Evolutionary conservation across 2,329 filamentous ascomycete genomes (phyloP).

Genomic region (Sphaerostilbella broomeana): DNA sequence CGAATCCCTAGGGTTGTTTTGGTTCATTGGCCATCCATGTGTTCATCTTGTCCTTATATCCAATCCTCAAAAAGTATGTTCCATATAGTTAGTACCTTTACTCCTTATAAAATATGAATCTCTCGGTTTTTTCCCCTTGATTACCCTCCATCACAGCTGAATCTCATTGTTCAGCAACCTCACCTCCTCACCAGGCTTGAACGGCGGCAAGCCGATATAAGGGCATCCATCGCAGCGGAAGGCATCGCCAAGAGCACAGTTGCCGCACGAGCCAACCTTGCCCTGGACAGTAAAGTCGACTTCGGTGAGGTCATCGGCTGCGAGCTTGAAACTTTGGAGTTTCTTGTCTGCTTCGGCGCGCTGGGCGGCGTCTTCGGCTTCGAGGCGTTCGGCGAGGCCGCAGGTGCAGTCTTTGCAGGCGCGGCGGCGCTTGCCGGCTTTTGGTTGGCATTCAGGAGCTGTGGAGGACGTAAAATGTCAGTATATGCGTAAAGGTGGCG

Average conservation of each 20-base stretch:
- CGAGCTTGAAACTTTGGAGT: slow-evolving; percentile 65
- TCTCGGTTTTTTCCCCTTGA: no score
- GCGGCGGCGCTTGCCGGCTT: slow-evolving; percentile 78
- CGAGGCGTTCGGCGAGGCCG: slow-evolving; percentile 77
- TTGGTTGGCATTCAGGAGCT: slow-evolving; percentile 81
- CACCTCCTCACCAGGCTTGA: slow-evolving; percentile 96
- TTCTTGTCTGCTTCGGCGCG: slow-evolving; percentile 59
- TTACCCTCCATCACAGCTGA: slow-evolving; percentile 66
- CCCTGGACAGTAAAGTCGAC: slow-evolving; percentile 97
- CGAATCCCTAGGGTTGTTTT: not conserved
- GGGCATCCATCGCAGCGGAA: slow-evolving; percentile 69
- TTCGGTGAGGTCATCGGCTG: slow-evolving; percentile 69
- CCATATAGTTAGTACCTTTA: not conserved
- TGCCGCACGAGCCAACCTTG: slow-evolving; percentile 91
- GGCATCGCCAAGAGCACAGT: slow-evolving; percentile 88
- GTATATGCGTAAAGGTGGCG: slow-evolving; percentile 10
- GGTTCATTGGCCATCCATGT: not conserved
- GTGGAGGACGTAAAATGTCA: slow-evolving; percentile 1
- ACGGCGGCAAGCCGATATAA: slow-evolving; percentile 87
- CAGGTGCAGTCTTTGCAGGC: slow-evolving; percentile 98
- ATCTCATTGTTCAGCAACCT: slow-evolving; percentile 77
- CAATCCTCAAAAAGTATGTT: slow-evolving; percentile 9
- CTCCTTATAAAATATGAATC: no score
- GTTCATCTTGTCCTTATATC: slow-evolving; percentile 7
- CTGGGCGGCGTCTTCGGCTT: slow-evolving; percentile 74